phyloP scores from a whole-genome alignment of 2,329 filamentous ascomycete species.

The Fusarium compactum region DNA sequence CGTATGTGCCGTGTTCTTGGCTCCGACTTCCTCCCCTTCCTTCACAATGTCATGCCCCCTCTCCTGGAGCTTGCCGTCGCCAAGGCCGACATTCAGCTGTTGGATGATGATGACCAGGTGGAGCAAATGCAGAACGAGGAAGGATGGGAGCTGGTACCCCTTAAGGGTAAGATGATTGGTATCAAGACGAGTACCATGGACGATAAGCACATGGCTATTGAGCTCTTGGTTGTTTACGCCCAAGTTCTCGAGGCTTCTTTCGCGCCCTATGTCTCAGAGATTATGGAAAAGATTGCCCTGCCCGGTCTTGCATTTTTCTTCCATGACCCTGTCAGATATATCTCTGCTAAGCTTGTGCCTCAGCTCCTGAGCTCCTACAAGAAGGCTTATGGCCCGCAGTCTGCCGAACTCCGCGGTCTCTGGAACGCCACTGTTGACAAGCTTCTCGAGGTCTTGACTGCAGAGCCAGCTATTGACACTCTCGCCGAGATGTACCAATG shows the following conservation, averaged over 20 bases:
- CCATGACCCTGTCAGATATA: conserved; percentile 95
- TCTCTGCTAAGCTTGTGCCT: conserved; percentile 93
- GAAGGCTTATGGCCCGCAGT: conserved; percentile 85
- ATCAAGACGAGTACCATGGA: conserved; percentile 97
- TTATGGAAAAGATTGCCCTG: conserved; percentile 96
- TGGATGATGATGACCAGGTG: conserved; percentile 95
- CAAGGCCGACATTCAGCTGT: conserved; percentile 95
- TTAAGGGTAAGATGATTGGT: conserved; percentile 98
- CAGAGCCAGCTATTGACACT: conserved; percentile 95
- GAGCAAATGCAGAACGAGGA: conserved; percentile 94
- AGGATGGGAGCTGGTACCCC: conserved; percentile 95
- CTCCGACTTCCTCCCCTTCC: conserved; percentile 89
- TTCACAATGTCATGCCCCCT: conserved; percentile 93
- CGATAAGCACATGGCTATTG: conserved; percentile 99
- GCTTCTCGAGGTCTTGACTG: conserved; percentile 90
- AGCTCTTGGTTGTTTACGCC: conserved; percentile 96
- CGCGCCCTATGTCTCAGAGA: conserved; percentile 89
- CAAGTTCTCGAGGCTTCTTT: conserved; percentile 95
- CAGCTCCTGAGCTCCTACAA: conserved; percentile 95
- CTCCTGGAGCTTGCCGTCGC: conserved; percentile 90
- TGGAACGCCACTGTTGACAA: conserved; percentile 91
- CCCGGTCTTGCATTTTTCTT: conserved; percentile 98
- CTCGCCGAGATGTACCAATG: conserved; percentile 99
- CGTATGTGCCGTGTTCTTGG: conserved; percentile 97
- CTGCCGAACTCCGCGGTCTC: conserved; percentile 81